Conservation (phyloP, 1,284 basidiomycete species). For the Microbotryomycetes sp. region DNA sequence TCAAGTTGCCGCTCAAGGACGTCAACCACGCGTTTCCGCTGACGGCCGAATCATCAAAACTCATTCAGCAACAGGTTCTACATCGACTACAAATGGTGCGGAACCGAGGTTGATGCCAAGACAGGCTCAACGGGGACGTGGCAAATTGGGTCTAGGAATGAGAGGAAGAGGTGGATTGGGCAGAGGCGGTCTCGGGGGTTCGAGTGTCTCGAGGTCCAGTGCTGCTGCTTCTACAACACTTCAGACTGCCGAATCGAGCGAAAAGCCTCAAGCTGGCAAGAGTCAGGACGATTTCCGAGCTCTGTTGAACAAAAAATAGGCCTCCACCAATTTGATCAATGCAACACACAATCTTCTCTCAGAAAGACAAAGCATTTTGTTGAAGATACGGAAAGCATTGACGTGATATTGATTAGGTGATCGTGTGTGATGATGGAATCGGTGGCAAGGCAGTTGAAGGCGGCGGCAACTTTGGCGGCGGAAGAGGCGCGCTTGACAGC, state of each 20-base stretch:
- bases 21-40: slow-evolving; percentile 2
- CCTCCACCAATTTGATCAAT: neutral
- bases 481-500: neutral
- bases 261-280: neutral
- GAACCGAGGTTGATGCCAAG: slow-evolving; percentile 24
- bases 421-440: neutral
- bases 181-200: neutral
- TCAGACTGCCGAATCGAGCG: neutral
- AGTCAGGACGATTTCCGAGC: slow-evolving; percentile 29
- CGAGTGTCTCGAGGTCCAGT: neutral
- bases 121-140: slow-evolving; percentile 14
- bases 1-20: slow-evolving; percentile 11
- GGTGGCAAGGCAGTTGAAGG: neutral
- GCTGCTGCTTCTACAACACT: neutral
- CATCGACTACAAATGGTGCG: no score
- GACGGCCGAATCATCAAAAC: slow-evolving; percentile 5
- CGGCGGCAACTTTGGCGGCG: neutral
- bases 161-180: slow-evolving; percentile 13
- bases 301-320: slow-evolving; percentile 18
- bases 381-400: neutral
- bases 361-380: neutral
- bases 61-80: no score
- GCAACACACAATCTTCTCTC: neutral
- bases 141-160: slow-evolving; percentile 17
- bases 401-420: neutral